Evolutionary conservation across 2,329 filamentous ascomycete species (phyloP), one percentile per base, ranked within the genome.

Genomic region (Endothia cerciana): DNA sequence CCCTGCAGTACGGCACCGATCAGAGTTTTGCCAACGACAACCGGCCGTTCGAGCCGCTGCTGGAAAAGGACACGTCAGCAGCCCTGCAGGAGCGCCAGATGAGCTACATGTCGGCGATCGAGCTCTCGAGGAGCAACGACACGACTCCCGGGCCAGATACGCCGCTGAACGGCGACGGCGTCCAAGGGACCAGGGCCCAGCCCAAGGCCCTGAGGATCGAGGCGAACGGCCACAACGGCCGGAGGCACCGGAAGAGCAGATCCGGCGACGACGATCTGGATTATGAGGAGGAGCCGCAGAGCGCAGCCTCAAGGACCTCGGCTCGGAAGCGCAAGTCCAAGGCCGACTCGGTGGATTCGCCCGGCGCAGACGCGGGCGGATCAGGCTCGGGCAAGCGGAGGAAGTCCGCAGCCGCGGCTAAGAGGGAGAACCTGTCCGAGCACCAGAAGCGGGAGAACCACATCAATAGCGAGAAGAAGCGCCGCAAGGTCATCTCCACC

Each of bases 401-500:
- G 43, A 87, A 85, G 71, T 85, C 85, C 1, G 75, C 73, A 7
- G 70, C 69, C n/a, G 69, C 61, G n/a, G 47, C 76, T 22, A 89
- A 88, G 71, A 79, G 90, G 33, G 90, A 89, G 74, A 97, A 97
- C 71, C 87, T 95, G 4, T 87, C 88, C 0, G 91, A 94, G 70
- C 89, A 91, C 67, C 91, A 95, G 77, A 95, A 94, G 77, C 84
- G 92, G 56, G 89, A 89, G 72, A 97, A 97, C 71, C 92, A 96
- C 74, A 95, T 97, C 70, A 84, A 89, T 62, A 95, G 92, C 62
- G 93, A 96, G 74, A 92, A 97, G 78, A 96, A 95, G 77, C 86
- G 93, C 41, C 85, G 93, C 58, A 92, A 92, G 33, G 81, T 93
- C 57, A 94, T 94, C 72, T 91, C 93, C 73, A 86, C 91, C 70